Conservation (phyloP, 169 alveolate genomes). For the Sarcocystis neurona region DNA sequence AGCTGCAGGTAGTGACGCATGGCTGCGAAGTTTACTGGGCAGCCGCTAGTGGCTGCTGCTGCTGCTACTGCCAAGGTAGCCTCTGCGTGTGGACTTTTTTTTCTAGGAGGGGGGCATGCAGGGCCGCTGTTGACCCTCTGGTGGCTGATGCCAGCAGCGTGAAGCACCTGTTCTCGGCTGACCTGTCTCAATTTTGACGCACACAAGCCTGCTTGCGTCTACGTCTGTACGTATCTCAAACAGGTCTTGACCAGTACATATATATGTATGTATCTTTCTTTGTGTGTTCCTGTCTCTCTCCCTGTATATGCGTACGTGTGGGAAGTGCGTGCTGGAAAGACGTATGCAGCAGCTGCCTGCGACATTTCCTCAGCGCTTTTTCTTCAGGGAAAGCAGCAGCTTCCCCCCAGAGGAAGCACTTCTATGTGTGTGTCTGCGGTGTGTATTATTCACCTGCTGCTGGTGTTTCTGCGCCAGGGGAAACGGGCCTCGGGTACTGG, state of each 20-base stretch:
- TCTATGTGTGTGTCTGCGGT: neutral
- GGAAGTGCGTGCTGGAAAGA: neutral
- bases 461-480: slow-evolving; percentile 10
- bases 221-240: no score
- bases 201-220: no score
- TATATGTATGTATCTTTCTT: no score
- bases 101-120: neutral
- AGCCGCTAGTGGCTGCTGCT: no score
- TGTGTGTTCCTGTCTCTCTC: neutral
- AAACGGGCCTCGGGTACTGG: slow-evolving; percentile 81
- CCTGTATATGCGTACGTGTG: neutral
- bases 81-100: no score
- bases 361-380: no score
- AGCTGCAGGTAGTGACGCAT: no score
- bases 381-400: neutral
- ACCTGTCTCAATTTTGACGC: no score
- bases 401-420: neutral
- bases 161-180: no score
- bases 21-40: no score
- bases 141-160: no score
- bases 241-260: neutral
- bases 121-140: neutral
- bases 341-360: neutral
- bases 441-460: neutral
- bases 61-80: no score